Conservation (phyloP, 208 protist genomes). For the Wallacemonas sp. region DNA sequence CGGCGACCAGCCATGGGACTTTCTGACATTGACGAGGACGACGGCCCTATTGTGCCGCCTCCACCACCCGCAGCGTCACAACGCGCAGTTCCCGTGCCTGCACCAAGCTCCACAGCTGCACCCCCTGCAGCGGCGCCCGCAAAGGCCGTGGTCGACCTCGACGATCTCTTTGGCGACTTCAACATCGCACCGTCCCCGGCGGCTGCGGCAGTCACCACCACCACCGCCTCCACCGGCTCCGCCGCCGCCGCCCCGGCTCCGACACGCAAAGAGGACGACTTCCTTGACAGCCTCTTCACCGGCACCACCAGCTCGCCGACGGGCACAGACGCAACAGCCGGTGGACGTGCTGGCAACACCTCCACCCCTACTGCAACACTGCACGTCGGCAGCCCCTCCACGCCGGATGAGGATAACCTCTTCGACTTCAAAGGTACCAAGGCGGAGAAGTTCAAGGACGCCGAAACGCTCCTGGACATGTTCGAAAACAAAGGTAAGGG, state of each 20-base stretch:
- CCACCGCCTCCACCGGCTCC: background rate
- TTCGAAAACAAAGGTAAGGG: constrained; percentile 64
- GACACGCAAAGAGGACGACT: background rate
- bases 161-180: constrained; percentile 65
- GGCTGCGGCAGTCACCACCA: background rate
- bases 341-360: background rate
- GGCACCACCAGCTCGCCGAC: background rate
- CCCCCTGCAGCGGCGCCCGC: background rate
- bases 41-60: constrained; percentile 11
- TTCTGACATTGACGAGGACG: constrained; percentile 80
- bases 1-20: too few species aligned
- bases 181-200: constrained; percentile 8
- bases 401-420: constrained; percentile 30
- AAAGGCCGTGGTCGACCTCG: constrained; percentile 25
- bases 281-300: constrained; percentile 37
- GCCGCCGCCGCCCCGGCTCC: background rate
- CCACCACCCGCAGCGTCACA: constrained; percentile 4
- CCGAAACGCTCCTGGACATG: constrained; percentile 56
- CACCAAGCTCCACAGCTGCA: background rate
- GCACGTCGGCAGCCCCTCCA: constrained; percentile 17
- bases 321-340: background rate
- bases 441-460: constrained; percentile 43
- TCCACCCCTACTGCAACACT: constrained; percentile 8
- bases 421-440: constrained; percentile 63
- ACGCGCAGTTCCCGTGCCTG: background rate